These are phyloP conservation scores for Aspergillus olivimuriae DNA, from an alignment of 495 filamentous ascomycete species.

Conservation along the genomic window DNA sequence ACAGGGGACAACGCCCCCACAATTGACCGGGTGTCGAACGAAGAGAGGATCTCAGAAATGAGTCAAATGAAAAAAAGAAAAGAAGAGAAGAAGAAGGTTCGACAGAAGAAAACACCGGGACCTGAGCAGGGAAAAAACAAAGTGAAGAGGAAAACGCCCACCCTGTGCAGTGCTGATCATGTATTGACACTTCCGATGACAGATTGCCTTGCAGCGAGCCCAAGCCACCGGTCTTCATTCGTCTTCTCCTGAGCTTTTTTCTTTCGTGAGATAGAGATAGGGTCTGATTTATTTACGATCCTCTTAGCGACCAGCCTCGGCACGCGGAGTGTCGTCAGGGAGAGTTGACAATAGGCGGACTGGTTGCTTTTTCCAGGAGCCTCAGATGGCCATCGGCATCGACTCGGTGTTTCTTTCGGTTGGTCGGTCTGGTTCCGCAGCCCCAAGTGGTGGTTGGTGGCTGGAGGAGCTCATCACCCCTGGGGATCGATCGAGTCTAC, in stretches of 20 bases:
- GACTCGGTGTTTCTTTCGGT: not conserved
- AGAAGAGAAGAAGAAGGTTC: not conserved
- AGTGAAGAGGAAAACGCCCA: conserved; percentile 12
- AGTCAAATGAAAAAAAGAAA: not conserved
- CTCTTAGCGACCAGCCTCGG: too few species aligned
- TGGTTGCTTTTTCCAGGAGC: too few species aligned
- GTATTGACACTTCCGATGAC: not conserved
- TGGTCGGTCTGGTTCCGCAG: not conserved
- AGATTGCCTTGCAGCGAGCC: not conserved
- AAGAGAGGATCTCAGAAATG: not conserved
- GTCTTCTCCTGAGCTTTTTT: not conserved
- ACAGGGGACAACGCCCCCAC: conserved; percentile 1
- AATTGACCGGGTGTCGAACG: not conserved
- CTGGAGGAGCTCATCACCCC: not conserved
- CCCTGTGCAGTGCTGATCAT: conserved; percentile 18
- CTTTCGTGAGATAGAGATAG: too few species aligned
- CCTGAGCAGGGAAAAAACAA: conserved; percentile 1
- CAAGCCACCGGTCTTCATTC: not conserved
- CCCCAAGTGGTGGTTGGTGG: not conserved
- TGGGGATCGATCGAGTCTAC: too few species aligned
- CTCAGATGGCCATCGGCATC: not conserved
- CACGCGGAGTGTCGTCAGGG: too few species aligned
- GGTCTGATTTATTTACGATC: too few species aligned
- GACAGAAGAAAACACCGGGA: not conserved
- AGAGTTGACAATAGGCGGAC: too few species aligned